Base-by-base conservation (phyloP, 345 rosid genomes). In the Barbarea vulgaris region DNA sequence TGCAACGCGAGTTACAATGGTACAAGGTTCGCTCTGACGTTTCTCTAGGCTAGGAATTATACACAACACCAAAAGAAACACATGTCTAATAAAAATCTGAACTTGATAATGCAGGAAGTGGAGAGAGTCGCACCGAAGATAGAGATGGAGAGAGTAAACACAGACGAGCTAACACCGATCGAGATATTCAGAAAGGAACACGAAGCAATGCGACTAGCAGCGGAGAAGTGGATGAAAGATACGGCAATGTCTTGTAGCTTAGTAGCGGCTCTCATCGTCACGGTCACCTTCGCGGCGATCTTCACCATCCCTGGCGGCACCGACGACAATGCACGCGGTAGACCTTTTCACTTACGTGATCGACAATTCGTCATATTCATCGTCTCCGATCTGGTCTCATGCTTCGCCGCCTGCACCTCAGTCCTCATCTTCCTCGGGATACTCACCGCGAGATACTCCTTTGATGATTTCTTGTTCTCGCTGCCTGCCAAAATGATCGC, bases 211-310 rank as follows among this genome's bases (percentile, higher is more conserved):
- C 37, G 73, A n/a, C 14, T 67, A 68, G 76, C 69, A 14, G 81
- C 81, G 0, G 81, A 81, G 61, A 77, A 73, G 57, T 81, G 81
- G 81, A 68, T 81, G 81, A 81, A 81, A 52, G 81, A 70, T n/a
- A 81, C 85, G 0, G 71, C 87, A 0, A 59, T 44, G 27, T 77
- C 82, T 0, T 79, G 81, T 44, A 64, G 78, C 69, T 55, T 84
- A 12, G 71, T 74, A 3, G 74, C 85, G 19, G 71, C 83, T 9
- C 79, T 76, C 22, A 81, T 79, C 1, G 80, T 79, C 4, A 68
- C 83, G 1, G 78, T 76, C 1, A 64, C 84, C n/a, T 83, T 83
- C 28, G 84, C 80, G 7, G 82, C 77, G 4, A 74, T 80, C 21
- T 46, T 84, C 31, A 82, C 70, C 3, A 70, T 79, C 0, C 83